Base-by-base conservation (phyloP, 768 basidiomycete genomes). In the Candolleomyces efflorescens region DNA sequence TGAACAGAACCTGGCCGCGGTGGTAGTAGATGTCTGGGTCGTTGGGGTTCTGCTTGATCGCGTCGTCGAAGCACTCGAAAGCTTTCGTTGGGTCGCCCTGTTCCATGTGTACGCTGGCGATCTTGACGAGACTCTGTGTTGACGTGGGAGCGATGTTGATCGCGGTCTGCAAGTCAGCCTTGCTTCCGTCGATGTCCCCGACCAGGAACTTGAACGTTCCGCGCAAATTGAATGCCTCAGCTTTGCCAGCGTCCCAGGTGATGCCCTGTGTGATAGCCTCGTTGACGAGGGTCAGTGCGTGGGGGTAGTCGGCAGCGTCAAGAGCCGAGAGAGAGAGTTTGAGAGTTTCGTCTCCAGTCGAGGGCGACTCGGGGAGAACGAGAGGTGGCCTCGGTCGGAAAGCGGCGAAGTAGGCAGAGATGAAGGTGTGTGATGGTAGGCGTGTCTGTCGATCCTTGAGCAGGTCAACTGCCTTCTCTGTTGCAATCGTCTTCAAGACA, bases 1-100 rank as follows among this genome's bases (percentile, higher is more conserved):
- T 96, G 76, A 98, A 99, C 70, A 91, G 79, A 39, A 98, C 92
- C 79, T 99, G 97, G 46, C 96, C 97, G 64, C 95, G 92, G 71
- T 99, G 97, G 73, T 99, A 99, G 78, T 92, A 98, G 56, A 97
- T 93, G 71, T 98, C 96, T 0, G 96, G 88, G 73, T 98, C 95
- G 49, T 85, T 76, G 5, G 86, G 75, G 65, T 98, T 87, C 63
- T 89, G 82, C 64, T 80, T 78, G 67, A 94, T 87, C 1, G 97
- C 97, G 61, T 88, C 79, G 45, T 96, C 94, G 68, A 98, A 98
- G 69, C 89, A 91, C 58, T 88, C 84, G 72, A 98, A 94, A 1
- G 96, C 90, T 62, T 83, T 84, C 18, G 78, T 74, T 12, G 90
- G 81, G 60, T 94, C 83, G 41, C 88, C 87, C 65, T 95, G 87